Conservation (phyloP, 139 green algal genomes). For the Ostreobium quekettii region DNA sequence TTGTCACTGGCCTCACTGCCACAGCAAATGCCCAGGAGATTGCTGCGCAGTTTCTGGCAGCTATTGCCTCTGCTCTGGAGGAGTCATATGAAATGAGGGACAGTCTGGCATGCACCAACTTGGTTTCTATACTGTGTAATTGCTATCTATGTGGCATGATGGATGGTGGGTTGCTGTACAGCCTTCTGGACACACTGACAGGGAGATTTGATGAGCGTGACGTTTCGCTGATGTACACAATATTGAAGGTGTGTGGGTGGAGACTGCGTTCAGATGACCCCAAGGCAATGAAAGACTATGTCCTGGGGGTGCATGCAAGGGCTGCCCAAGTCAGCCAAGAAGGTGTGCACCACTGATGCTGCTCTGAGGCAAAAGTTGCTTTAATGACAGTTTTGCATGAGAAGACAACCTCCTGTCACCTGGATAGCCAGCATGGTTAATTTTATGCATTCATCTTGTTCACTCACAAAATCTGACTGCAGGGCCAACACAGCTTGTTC, state of each 20-base stretch:
- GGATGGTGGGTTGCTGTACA: neutral
- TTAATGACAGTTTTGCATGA: too few species aligned
- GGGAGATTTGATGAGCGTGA: slow-evolving; percentile 13
- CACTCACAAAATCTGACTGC: too few species aligned
- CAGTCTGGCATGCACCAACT: slow-evolving; percentile 11
- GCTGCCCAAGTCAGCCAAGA: slow-evolving; percentile 29
- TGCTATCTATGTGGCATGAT: slow-evolving; percentile 20
- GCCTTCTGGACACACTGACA: slow-evolving; percentile 3
- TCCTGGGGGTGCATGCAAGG: slow-evolving; percentile 51
- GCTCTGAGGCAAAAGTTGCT: too few species aligned
- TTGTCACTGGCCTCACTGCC: slow-evolving; percentile 37
- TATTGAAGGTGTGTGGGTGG: slow-evolving; percentile 37
- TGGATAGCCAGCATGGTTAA: too few species aligned
- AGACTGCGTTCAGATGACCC: slow-evolving; percentile 63
- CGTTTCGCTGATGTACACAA: slow-evolving; percentile 13
- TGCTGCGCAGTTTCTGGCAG: slow-evolving; percentile 7
- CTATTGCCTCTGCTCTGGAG: neutral
- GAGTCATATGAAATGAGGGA: slow-evolving; percentile 4
- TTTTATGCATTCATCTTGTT: too few species aligned
- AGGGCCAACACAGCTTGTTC: too few species aligned
- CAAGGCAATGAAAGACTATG: slow-evolving; percentile 64
- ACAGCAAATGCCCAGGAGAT: slow-evolving; percentile 11
- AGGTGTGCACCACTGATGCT: too few species aligned
- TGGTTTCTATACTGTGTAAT: slow-evolving; percentile 6
- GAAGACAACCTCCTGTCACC: too few species aligned